A percentile compares a stretch with the other conserved stretches of the same genome.
Conservation (phyloP, 1,284 basidiomycete species). For the Moesziomyces antarcticus region DNA sequence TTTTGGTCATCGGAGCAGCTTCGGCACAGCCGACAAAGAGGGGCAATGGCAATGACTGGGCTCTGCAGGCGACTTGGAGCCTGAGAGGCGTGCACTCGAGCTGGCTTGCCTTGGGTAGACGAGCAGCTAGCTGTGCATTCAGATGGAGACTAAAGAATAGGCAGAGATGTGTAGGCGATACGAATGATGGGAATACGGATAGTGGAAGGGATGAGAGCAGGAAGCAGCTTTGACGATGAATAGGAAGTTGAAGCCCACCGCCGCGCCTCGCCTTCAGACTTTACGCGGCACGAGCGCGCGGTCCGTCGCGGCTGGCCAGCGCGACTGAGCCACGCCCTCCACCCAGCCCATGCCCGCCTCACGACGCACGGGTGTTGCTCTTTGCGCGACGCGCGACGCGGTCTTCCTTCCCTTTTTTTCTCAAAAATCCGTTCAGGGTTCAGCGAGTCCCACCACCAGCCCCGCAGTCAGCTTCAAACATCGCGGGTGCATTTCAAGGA, state of each 20-base stretch:
- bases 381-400: slow-evolving; percentile 46
- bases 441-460: background rate
- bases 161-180: background rate
- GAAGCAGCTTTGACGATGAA: background rate
- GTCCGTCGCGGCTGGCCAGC: background rate
- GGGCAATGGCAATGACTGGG: too few relatives aligned
- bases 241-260: background rate
- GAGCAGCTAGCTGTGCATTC: background rate
- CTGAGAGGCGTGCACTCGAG: background rate
- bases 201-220: background rate
- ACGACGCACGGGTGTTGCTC: slow-evolving; percentile 19
- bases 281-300: background rate
- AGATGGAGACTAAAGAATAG: background rate
- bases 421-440: background rate
- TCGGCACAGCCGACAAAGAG: background rate
- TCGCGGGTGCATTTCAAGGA: too few relatives aligned
- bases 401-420: slow-evolving; percentile 10
- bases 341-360: background rate
- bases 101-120: background rate
- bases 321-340: background rate
- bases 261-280: background rate
- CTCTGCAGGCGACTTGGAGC: background rate
- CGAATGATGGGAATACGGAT: too few relatives aligned
- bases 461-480: too few relatives aligned
- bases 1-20: slow-evolving; percentile 2